Base-by-base conservation (phyloP, 768 basidiomycete species). In the Phylloporus arenicola region DNA sequence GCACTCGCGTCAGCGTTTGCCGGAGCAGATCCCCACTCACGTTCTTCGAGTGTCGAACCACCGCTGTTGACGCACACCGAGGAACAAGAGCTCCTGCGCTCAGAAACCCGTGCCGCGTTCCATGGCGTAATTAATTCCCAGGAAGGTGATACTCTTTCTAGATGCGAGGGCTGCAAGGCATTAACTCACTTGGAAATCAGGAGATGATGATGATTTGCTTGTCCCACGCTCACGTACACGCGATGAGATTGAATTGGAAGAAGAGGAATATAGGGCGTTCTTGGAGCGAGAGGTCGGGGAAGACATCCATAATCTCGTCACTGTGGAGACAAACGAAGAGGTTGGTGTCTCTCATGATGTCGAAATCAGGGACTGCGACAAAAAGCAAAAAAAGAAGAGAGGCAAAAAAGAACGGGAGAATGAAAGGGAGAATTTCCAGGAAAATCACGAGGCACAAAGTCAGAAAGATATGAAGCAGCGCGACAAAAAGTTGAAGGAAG, bases 41-140 rank as follows among this genome's bases (percentile, higher is more conserved):
- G 77, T 19, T 81, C 86, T 0, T 76, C 82, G 1, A 82, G 84
- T n/a, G 67, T 70, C 6, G 64, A 61, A n/a, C 79, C 80, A 2
- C 68, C 71, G 43, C 72, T 73, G 1, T 70, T 74, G 31, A 88
- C 93, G 0, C 85, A 93, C 58, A 81, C 78, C 3, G 77, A 92
- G 65, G 92, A 94, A 62, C 88, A 95, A 66, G 71, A 69, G 1
- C 73, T 70, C 0, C 77, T 99, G 19, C 83, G 87, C 13, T 72
- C 78, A 31, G 93, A 96, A 65, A 92, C 89, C 0, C 88, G 91
- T 20, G 76, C 82, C 1, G 94, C 88, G 1, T 97, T 99, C 68
- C 84, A 88, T 49, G 63, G 63, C 1, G 73, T 72, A 12, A 51
- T 71, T 3, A 53, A 54, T 20, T 20, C 44, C 0, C 48, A 48